Percentiles rank a stretch among this genome's conserved stretches.
Conservation (phyloP, 1,284 basidiomycete genomes). For the Rhodotorula sp. region DNA sequence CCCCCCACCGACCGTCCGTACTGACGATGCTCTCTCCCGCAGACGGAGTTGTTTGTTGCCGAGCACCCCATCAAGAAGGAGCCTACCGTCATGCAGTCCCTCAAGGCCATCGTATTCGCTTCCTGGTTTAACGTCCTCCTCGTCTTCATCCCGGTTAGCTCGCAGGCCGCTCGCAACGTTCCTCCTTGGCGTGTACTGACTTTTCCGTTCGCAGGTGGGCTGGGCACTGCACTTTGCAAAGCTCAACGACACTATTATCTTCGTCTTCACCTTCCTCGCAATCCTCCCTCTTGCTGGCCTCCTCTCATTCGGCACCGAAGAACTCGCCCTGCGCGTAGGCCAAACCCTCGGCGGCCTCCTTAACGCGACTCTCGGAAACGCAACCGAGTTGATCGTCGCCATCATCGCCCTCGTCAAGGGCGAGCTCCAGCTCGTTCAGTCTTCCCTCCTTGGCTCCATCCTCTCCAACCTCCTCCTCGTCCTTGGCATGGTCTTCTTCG, state of each 20-base stretch:
- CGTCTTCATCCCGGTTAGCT: constrained; percentile 49
- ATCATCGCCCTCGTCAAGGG: constrained; percentile 54
- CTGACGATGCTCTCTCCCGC: constrained; percentile 36
- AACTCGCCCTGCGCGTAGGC: constrained; percentile 67
- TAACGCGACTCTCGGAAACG: constrained; percentile 75
- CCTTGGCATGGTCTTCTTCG: constrained; percentile 56
- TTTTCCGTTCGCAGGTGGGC: constrained; percentile 28
- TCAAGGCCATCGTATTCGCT: constrained; percentile 48
- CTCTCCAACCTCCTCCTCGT: constrained; percentile 62
- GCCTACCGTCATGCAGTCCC: constrained; percentile 47
- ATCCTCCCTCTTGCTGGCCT: constrained; percentile 63
- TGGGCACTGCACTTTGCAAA: constrained; percentile 52
- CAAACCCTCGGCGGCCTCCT: constrained; percentile 70
- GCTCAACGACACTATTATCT: constrained; percentile 46
- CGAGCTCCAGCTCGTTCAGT: constrained; percentile 48
- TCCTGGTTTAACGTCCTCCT: constrained; percentile 53
- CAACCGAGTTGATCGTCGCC: constrained; percentile 54
- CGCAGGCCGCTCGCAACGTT: no score
- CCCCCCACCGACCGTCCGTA: neutral
- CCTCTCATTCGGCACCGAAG: constrained; percentile 82
- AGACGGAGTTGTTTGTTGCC: constrained; percentile 49
- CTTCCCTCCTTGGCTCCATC: constrained; percentile 66
- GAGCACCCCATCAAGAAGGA: constrained; percentile 48
- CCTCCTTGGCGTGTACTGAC: neutral
- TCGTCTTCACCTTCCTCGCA: constrained; percentile 42